Percentiles rank a stretch among this genome's conserved stretches.
Evolutionary conservation across 2,329 filamentous ascomycete genomes (phyloP).

Genomic region (Achaetomium macrosporum): DNA sequence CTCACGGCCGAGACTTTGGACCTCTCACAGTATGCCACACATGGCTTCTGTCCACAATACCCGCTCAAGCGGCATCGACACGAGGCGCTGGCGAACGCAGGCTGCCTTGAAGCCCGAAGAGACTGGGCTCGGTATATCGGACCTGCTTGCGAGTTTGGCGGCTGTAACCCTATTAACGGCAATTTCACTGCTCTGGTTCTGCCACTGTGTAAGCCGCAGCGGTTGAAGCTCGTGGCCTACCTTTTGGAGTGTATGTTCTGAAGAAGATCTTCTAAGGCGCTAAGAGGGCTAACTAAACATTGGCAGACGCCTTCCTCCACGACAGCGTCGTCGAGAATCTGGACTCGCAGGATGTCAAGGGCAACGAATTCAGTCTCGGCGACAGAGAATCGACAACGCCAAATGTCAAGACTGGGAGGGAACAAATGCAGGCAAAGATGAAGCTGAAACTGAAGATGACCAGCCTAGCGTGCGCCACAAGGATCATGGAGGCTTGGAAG

Average conservation of each 20-base stretch:
- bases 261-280: too few relatives aligned
- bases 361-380: slow-evolving; percentile 5
- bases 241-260: slow-evolving; percentile 3
- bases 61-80: slow-evolving; percentile 3
- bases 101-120: slow-evolving; percentile 3
- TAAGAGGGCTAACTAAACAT: too few relatives aligned
- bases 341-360: not conserved
- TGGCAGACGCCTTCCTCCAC: not conserved
- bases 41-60: slow-evolving; percentile 8
- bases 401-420: slow-evolving; percentile 3
- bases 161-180: slow-evolving; percentile 10
- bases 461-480: slow-evolving; percentile 3
- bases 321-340: not conserved
- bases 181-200: slow-evolving; percentile 8
- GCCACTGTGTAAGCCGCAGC: slow-evolving; percentile 11
- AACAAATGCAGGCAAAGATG: slow-evolving; percentile 14
- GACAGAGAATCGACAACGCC: not conserved
- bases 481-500: slow-evolving; percentile 7
- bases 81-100: slow-evolving; percentile 9
- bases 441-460: not conserved
- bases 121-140: slow-evolving; percentile 13
- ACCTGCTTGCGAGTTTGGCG: slow-evolving; percentile 4
- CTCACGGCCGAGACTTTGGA: not conserved
- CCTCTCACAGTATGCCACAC: slow-evolving; percentile 5
- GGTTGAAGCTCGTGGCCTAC: slow-evolving; percentile 7